Evolutionary conservation across 805 yeast species (phyloP), one percentile per base, ranked within the genome.

Genomic region (Saturnispora besseyi): DNA sequence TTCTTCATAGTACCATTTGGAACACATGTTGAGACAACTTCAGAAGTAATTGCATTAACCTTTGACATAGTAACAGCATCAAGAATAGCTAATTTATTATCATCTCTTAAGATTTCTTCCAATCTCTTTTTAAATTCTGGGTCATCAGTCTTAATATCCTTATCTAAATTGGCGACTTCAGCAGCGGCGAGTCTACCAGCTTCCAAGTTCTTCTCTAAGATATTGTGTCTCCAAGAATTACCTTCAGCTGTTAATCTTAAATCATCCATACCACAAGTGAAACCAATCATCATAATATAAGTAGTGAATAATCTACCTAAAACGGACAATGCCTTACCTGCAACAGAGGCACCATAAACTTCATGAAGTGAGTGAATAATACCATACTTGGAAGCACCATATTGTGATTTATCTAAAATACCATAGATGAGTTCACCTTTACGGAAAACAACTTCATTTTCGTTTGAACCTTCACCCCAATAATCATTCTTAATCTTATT

Each of bases 231-330:
- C 91, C 95, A 82, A 53, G 74, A 62, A 66, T 95, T 90, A 64
- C 99, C 99, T 59, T 87, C 96, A 3, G 68, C 78, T 22, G 98
- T 93, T 58, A 95, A 76, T 65, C 96, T 80, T 67, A 93, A 75
- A 72, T 93, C 99, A 66, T 93, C 99, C 99, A 93, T 95, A 77
- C 99, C 99, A 82, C 99, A 93, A 7, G 99, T 93, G 64, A 93
- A 87, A 1, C 96, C 98, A 51, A 87, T 85, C 72, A 81, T 77
- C 78, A 84, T 90, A 62, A 84, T 89, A 67, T 88, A 93, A 67
- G 87, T 88, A 22, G 99, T 95, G 71, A 95, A 91, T 49, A 93
- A 74, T 61, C 99, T 78, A 56, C 99, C 98, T 53, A 93, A 75
- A n/a, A 91, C 95, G 45, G 95, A 84, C 45, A 93, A 73, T 5